Percentiles rank a stretch among this genome's conserved stretches.
Conservation (phyloP, 2,329 filamentous ascomycete genomes). For the Trichophyton simii region DNA sequence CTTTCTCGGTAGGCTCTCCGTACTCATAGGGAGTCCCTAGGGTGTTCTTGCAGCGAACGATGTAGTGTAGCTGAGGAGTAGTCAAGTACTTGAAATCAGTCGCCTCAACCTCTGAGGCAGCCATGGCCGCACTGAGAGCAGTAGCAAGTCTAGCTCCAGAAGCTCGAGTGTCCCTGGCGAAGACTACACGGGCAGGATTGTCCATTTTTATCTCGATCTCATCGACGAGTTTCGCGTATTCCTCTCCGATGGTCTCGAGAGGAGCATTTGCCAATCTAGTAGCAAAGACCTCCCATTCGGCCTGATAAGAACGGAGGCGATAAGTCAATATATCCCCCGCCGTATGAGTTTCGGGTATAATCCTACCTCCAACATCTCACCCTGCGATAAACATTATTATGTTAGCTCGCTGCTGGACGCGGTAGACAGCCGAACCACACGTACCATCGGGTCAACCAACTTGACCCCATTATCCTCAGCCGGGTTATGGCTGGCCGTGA, state of each 20-base stretch:
- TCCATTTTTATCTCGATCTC: slow-evolving; percentile 63
- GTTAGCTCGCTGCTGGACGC: slow-evolving; percentile 10
- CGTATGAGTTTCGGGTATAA: slow-evolving; percentile 10
- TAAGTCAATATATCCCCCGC: slow-evolving; percentile 4
- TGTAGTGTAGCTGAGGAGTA: slow-evolving; percentile 95
- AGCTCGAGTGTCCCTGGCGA: slow-evolving; percentile 82
- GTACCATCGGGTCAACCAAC: slow-evolving; percentile 81
- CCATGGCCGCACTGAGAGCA: slow-evolving; percentile 66
- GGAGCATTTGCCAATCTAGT: slow-evolving; percentile 79
- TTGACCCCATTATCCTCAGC: slow-evolving; percentile 86
- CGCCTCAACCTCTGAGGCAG: slow-evolving; percentile 59
- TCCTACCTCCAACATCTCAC: slow-evolving; percentile 84
- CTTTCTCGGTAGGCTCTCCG: slow-evolving; percentile 74
- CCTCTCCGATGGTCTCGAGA: slow-evolving; percentile 60
- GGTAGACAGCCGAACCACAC: slow-evolving; percentile 12
- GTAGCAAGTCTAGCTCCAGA: slow-evolving; percentile 74
- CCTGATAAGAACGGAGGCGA: slow-evolving; percentile 26
- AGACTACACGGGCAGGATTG: slow-evolving; percentile 66
- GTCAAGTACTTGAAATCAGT: slow-evolving; percentile 85
- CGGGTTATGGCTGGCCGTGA: slow-evolving; percentile 87
- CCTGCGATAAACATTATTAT: slow-evolving; percentile 33
- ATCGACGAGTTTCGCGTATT: slow-evolving; percentile 63
- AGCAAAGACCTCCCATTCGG: slow-evolving; percentile 81
- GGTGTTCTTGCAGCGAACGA: slow-evolving; percentile 89
- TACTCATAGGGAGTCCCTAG: slow-evolving; percentile 77